Base-by-base conservation (phyloP, 2,329 filamentous ascomycete species). In the Metarhizium anisopliae region DNA sequence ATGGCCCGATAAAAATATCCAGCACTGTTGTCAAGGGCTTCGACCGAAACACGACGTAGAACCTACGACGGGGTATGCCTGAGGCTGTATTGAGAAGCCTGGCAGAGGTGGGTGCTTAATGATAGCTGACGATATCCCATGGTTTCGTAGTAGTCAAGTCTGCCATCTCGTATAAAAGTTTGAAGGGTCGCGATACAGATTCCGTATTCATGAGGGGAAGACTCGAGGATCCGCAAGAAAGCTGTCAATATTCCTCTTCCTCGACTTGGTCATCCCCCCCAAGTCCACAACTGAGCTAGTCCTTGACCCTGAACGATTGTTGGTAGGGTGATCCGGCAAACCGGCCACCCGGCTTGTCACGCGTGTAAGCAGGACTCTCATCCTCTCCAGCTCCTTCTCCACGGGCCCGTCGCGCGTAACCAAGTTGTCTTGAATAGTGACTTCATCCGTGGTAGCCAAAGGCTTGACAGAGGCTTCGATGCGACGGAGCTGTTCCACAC, bases 341-440 rank as follows among this genome's bases (percentile, higher is more conserved):
- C 67, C 65, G 13, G 68, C 72, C 1, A 86, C 72, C 20, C 80
- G 75, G 2, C 77, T 80, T 4, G 77, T 76, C 0, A 87, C 82
- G 30, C 84, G 75, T 1, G 78, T 77, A 55, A 86, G 74, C 59
- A 90, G 68, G 60, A 84, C 74, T 38, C 84, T 78, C 78, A 86
- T 88, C 59, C 78, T 79, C 66, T 84, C 80, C 55, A 90, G 71
- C 69, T 90, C 86, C 54, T 73, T 73, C 65, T 86, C 85, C 10
- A 90, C 68, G 51, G 83, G 78, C 1, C 84, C 83, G 64, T 86
- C 80, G 36, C 80, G 79, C 52, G 82, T 85, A 1, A 87, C 76
- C 3, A 90, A 68, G 65, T 89, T 89, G 56, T 82, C 78, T 66
- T 90, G 87, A 6, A 86, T 71, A 7, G 70, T 62, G 3, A 51